A percentile compares a stretch with the other conserved stretches of the same genome.
These are phyloP conservation scores for Aegilops sharonensis DNA, from an alignment of 176 grass and related monocot species.

Conservation along the genomic window DNA sequence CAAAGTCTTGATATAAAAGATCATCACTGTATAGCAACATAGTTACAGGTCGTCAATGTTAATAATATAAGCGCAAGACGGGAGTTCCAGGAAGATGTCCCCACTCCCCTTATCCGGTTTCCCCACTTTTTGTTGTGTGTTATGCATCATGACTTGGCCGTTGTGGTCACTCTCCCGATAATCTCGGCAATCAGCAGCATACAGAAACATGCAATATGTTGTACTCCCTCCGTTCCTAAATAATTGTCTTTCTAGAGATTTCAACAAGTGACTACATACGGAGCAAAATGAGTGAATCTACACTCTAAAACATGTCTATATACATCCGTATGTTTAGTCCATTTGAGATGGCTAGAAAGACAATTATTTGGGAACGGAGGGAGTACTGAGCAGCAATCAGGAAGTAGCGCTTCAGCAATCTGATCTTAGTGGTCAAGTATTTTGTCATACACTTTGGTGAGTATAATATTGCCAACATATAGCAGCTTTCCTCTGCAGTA, in stretches of 20 bases:
- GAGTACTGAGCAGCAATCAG: background rate
- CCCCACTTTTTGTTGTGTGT: background rate
- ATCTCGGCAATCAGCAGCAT: background rate
- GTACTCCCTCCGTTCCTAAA: too few species aligned
- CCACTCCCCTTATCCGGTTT: background rate
- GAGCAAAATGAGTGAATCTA: too few species aligned
- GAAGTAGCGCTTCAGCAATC: background rate
- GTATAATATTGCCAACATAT: background rate
- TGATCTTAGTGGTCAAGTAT: too few species aligned
- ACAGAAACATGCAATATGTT: background rate
- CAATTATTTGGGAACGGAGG: too few species aligned
- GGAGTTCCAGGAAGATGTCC: background rate
- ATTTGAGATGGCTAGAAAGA: too few species aligned
- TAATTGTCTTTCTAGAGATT: too few species aligned
- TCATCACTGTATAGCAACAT: slow-evolving; percentile 21
- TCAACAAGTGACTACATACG: too few species aligned
- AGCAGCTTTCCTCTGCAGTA: background rate
- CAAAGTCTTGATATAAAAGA: slow-evolving; percentile 11
- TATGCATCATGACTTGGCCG: background rate
- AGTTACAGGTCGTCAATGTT: background rate
- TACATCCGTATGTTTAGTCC: too few species aligned
- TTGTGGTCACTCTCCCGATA: background rate
- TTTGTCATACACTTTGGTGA: background rate
- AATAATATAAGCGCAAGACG: slow-evolving; percentile 1
- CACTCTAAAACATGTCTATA: too few species aligned